Conservation (phyloP, 352 stramenopile genomes). For the Phytopythium montanum region DNA sequence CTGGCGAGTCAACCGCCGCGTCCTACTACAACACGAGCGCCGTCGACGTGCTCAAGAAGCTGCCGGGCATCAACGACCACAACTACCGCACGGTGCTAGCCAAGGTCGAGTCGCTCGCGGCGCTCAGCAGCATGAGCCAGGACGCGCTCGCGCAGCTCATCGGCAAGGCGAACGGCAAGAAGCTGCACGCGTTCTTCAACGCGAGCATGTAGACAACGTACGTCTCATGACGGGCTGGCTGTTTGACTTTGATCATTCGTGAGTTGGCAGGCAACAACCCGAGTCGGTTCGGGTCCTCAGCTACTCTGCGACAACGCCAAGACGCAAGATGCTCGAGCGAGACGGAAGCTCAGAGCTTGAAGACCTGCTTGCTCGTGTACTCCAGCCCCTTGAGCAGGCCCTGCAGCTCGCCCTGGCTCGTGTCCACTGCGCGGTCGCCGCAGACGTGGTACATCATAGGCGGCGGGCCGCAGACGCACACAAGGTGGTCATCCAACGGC, state of each 20-base stretch:
- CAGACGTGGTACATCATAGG: slow-evolving; percentile 90
- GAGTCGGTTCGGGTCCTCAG: neutral
- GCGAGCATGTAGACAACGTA: slow-evolving; percentile 31
- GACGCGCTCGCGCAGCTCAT: slow-evolving; percentile 65
- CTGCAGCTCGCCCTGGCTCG: slow-evolving; percentile 77
- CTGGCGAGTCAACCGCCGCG: slow-evolving; percentile 32
- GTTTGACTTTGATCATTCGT: slow-evolving; percentile 4
- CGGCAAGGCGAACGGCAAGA: slow-evolving; percentile 69
- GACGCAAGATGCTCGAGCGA: neutral
- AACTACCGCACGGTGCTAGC: slow-evolving; percentile 86
- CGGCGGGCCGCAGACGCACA: slow-evolving; percentile 88
- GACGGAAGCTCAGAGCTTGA: slow-evolving; percentile 69
- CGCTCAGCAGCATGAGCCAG: slow-evolving; percentile 64
- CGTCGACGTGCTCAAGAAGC: slow-evolving; percentile 92
- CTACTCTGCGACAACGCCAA: neutral
- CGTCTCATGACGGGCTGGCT: neutral
- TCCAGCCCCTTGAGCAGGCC: slow-evolving; percentile 83
- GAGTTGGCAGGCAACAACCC: slow-evolving; percentile 1
- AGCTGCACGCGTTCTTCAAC: slow-evolving; percentile 83
- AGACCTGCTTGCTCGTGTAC: slow-evolving; percentile 76
- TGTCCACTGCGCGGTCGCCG: slow-evolving; percentile 85
- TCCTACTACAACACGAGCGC: slow-evolving; percentile 89
- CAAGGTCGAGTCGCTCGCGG: slow-evolving; percentile 66
- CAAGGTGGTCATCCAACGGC: slow-evolving; percentile 71
- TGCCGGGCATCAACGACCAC: slow-evolving; percentile 95